Evolutionary conservation across 495 filamentous ascomycete genomes (phyloP).

Genomic region (Neurospora sp.): DNA sequence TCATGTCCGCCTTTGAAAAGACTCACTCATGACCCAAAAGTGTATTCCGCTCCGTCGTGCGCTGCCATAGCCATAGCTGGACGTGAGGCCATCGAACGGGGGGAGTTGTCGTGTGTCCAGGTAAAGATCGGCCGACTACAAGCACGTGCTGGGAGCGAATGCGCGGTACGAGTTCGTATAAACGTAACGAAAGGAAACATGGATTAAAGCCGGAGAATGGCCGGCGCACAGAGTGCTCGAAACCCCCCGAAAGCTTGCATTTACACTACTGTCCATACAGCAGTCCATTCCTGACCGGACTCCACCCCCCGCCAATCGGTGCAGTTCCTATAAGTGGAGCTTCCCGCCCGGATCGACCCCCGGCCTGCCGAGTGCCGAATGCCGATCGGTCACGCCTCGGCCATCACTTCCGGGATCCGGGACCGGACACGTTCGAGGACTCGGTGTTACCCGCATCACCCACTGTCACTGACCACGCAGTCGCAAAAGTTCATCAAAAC

Average conservation of each 20-base stretch:
- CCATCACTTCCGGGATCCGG: not conserved
- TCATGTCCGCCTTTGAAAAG: not conserved
- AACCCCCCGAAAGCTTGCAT: not conserved
- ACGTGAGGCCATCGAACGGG: not conserved
- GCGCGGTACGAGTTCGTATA: not conserved
- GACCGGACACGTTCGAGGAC: not conserved
- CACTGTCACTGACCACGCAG: not conserved
- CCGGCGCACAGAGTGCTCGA: not conserved
- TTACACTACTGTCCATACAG: not conserved
- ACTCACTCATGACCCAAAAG: not conserved
- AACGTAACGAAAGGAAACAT: not conserved
- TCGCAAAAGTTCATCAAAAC: not conserved
- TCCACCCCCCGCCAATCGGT: not conserved
- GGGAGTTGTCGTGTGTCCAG: not conserved
- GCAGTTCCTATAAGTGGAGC: not conserved
- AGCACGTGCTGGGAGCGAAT: not conserved
- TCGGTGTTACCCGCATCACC: not conserved
- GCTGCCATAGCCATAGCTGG: not conserved
- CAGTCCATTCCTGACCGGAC: not conserved
- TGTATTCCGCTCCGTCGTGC: not conserved
- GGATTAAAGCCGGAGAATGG: not conserved
- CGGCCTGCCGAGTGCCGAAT: not conserved
- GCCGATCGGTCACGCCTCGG: not conserved
- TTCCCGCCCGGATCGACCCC: not conserved
- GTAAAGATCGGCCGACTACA: not conserved